phyloP scores from a whole-genome alignment of 129 eudicot genomes.

The Saussurea involucrata region DNA sequence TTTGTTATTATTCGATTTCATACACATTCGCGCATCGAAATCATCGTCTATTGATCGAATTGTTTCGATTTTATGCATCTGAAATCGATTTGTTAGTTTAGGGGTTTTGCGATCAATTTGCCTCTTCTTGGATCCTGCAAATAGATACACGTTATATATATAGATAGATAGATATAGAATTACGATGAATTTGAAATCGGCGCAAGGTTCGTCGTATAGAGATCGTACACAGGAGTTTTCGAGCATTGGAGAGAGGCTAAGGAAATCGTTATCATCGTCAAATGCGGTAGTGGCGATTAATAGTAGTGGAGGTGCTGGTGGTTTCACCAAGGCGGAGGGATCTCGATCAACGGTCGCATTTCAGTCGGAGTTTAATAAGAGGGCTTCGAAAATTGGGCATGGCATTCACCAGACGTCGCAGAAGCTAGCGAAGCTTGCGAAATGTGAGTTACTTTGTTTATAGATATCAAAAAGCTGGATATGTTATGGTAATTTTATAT shows the following conservation, averaged over 20 bases:
- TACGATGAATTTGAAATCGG: conserved; percentile 41
- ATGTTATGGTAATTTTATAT: neutral
- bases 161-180: neutral
- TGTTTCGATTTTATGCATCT: neutral
- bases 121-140: conserved; percentile 2
- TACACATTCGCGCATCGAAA: neutral
- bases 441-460: conserved; percentile 46
- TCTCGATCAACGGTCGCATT: conserved; percentile 53
- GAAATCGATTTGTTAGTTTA: neutral
- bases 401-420: conserved; percentile 92
- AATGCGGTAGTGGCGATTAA: conserved; percentile 25
- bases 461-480: neutral
- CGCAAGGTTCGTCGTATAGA: conserved; percentile 56
- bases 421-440: conserved; percentile 80
- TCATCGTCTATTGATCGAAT: conserved; percentile 1
- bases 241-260: conserved; percentile 54
- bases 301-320: conserved; percentile 19
- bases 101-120: conserved; percentile 21
- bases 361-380: conserved; percentile 70
- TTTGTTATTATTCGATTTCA: neutral
- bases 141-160: neutral
- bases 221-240: conserved; percentile 77
- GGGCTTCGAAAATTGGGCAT: conserved; percentile 80
- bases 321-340: conserved; percentile 31
- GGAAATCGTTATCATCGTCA: conserved; percentile 35